Evolutionary conservation across 2,329 filamentous ascomycete species (phyloP).

Genomic region (Scolecobasidium constrictum): DNA sequence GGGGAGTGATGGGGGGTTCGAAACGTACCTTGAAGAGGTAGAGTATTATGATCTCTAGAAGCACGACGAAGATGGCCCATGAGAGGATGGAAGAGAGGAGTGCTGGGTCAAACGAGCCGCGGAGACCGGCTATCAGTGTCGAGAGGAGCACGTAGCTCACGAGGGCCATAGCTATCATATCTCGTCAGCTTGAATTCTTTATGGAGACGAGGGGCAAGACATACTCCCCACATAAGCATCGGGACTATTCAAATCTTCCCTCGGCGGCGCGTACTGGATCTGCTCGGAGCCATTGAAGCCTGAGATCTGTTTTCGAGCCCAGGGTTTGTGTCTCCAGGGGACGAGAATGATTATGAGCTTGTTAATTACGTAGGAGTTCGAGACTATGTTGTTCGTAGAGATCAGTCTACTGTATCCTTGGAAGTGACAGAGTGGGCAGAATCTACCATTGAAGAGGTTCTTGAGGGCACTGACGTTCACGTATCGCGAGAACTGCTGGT

Average conservation of each 20-base stretch:
- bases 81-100: conserved; percentile 82
- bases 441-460: conserved; percentile 98
- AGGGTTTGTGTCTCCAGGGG: conserved; percentile 94
- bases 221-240: conserved; percentile 95
- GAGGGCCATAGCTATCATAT: conserved; percentile 66
- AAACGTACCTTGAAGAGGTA: conserved; percentile 90
- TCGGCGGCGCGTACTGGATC: conserved; percentile 66
- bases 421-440: too few species aligned
- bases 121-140: conserved; percentile 77
- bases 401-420: too few species aligned
- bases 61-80: conserved; percentile 69
- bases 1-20: too few species aligned
- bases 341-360: conserved; percentile 92
- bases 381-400: too few species aligned
- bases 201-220: too few species aligned
- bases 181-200: not conserved
- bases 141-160: conserved; percentile 96
- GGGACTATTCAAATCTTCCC: conserved; percentile 93
- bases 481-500: conserved; percentile 58
- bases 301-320: conserved; percentile 78
- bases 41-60: conserved; percentile 81
- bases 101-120: conserved; percentile 88
- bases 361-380: conserved; percentile 89
- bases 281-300: conserved; percentile 48
- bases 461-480: conserved; percentile 89